Conservation (phyloP, 495 filamentous ascomycete species). For the Clohesyomyces aquaticus region DNA sequence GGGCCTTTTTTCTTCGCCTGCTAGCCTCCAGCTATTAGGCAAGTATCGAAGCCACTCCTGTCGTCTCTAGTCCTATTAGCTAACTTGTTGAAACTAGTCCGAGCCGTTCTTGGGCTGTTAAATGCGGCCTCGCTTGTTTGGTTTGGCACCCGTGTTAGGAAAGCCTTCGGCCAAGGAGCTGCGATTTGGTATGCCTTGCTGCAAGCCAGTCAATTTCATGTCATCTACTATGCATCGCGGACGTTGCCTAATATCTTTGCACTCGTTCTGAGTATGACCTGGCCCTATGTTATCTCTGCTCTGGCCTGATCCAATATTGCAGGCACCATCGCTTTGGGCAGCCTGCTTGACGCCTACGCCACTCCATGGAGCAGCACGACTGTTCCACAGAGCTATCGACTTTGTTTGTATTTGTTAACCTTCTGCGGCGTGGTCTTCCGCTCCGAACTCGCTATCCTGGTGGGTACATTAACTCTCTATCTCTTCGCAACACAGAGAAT, state of each 20-base stretch:
- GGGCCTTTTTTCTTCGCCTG: slow-evolving; percentile 51
- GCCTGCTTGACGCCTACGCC: slow-evolving; percentile 62
- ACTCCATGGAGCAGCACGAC: slow-evolving; percentile 40
- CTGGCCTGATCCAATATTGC: background rate
- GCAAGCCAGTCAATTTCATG: slow-evolving; percentile 86
- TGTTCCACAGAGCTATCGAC: slow-evolving; percentile 43
- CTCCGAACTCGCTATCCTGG: slow-evolving; percentile 83
- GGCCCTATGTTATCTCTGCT: background rate
- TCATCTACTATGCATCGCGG: slow-evolving; percentile 90
- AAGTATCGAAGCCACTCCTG: slow-evolving; percentile 2
- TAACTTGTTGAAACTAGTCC: slow-evolving; percentile 54
- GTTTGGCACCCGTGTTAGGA: slow-evolving; percentile 66
- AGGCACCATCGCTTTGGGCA: slow-evolving; percentile 71
- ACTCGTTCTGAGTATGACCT: slow-evolving; percentile 72
- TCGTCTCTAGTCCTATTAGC: background rate
- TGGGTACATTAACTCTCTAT: slow-evolving; percentile 60
- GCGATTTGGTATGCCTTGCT: slow-evolving; percentile 83
- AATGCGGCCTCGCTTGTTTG: slow-evolving; percentile 70
- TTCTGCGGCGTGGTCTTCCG: slow-evolving; percentile 86
- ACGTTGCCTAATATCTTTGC: slow-evolving; percentile 97
- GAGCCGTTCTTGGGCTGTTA: slow-evolving; percentile 75
- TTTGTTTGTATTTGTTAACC: slow-evolving; percentile 74
- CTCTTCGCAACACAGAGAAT: slow-evolving; percentile 62
- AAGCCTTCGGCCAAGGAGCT: slow-evolving; percentile 68
- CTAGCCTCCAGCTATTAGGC: slow-evolving; percentile 41